Conservation (phyloP, 495 filamentous ascomycete genomes). For the Penicillium maclennaniae region DNA sequence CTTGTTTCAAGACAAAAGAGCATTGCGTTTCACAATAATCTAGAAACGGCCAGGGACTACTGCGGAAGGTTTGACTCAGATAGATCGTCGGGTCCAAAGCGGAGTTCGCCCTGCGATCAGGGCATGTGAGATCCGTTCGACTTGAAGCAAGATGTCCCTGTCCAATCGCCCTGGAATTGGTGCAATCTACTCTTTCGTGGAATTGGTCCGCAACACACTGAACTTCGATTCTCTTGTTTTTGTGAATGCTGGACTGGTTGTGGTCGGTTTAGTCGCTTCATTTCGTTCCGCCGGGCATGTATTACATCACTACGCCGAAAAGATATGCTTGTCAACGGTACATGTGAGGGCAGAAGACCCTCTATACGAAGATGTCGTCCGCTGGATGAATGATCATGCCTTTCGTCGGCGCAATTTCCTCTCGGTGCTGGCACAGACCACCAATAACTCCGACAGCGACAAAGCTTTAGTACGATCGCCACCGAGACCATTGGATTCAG, state of each 20-base stretch:
- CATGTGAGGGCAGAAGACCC: conserved; percentile 5
- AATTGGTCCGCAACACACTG: not conserved
- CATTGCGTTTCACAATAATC: no score
- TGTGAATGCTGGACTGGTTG: not conserved
- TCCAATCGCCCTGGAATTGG: not conserved
- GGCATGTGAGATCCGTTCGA: not conserved
- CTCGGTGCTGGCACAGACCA: conserved; percentile 5
- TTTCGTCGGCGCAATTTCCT: conserved; percentile 3
- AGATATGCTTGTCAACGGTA: conserved; percentile 5
- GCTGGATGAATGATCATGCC: conserved; percentile 8
- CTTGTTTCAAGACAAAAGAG: no score
- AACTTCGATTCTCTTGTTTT: not conserved
- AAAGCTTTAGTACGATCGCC: not conserved
- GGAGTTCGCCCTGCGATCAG: not conserved
- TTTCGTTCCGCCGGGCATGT: conserved; percentile 1
- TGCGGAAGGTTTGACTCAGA: no score
- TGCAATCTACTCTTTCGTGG: not conserved
- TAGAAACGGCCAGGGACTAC: no score
- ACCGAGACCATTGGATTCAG: not conserved
- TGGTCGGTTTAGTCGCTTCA: not conserved
- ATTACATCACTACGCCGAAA: conserved; percentile 1
- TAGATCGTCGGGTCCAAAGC: not conserved
- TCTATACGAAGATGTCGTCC: conserved; percentile 2
- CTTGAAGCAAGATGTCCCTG: not conserved
- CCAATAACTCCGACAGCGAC: not conserved